Evolutionary conservation across 208 protist species (phyloP).

Genomic region (Trypanosoma avium): DNA sequence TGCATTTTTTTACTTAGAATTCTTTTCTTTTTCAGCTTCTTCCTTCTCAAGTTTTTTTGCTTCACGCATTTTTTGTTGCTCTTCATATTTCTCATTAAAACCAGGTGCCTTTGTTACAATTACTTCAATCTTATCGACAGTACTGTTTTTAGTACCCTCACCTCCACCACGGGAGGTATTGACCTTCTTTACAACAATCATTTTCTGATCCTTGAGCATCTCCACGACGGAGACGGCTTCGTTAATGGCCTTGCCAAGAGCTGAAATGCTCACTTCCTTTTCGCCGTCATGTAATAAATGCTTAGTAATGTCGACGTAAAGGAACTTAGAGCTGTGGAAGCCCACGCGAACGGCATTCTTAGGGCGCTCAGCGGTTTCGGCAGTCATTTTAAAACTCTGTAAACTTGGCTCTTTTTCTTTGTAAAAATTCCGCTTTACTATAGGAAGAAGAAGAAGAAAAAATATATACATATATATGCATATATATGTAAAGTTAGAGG

Average conservation of each 20-base stretch:
- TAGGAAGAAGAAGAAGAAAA: slow-evolving; percentile 8
- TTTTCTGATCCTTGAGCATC: slow-evolving; percentile 57
- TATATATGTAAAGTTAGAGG: background rate
- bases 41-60: slow-evolving; percentile 41
- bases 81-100: slow-evolving; percentile 46
- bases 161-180: slow-evolving; percentile 36
- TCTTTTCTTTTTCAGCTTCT: slow-evolving; percentile 25
- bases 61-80: slow-evolving; percentile 43
- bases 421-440: background rate
- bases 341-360: slow-evolving; percentile 46
- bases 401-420: background rate
- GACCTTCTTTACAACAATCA: slow-evolving; percentile 50
- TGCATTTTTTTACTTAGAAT: slow-evolving; percentile 10
- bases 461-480: background rate
- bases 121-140: slow-evolving; percentile 48
- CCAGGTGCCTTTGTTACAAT: slow-evolving; percentile 36
- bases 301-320: slow-evolving; percentile 53
- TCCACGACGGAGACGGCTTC: slow-evolving; percentile 50
- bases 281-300: slow-evolving; percentile 42
- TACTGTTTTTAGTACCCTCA: slow-evolving; percentile 30
- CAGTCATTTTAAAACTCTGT: slow-evolving; percentile 11
- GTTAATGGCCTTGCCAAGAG: slow-evolving; percentile 43
- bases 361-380: slow-evolving; percentile 26
- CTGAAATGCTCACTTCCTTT: slow-evolving; percentile 39
- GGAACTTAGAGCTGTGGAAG: slow-evolving; percentile 40